Evolutionary conservation across 2,329 filamentous ascomycete genomes (phyloP).

Genomic region (Fusarium pseudocircinatum): DNA sequence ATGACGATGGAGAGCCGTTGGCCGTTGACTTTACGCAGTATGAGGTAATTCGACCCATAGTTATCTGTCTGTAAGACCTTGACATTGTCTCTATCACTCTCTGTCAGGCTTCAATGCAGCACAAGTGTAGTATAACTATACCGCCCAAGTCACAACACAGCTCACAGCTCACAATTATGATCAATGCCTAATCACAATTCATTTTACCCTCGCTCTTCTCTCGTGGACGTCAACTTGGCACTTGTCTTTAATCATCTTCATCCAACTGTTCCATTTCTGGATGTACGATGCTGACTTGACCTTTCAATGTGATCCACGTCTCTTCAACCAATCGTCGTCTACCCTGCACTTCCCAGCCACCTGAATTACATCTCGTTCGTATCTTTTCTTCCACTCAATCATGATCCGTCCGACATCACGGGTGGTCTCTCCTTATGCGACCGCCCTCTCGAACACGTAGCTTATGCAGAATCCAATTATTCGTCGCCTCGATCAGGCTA

Average conservation of each 20-base stretch:
- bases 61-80: neutral
- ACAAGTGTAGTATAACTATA: neutral
- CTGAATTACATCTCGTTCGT: constrained; percentile 35
- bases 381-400: constrained; percentile 32
- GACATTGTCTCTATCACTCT: neutral
- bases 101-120: constrained; percentile 11
- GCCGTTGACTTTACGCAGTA: neutral
- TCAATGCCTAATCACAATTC: neutral
- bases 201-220: neutral
- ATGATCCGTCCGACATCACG: constrained; percentile 23
- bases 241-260: neutral
- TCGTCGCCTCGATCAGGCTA: neutral
- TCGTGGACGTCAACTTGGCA: neutral
- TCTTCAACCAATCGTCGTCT: constrained; percentile 15
- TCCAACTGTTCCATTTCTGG: neutral
- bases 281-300: neutral
- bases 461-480: constrained; percentile 20
- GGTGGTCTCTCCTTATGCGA: constrained; percentile 41
- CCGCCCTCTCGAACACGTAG: constrained; percentile 34
- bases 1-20: neutral
- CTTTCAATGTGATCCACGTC: neutral
- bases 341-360: constrained; percentile 41
- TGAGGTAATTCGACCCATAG: constrained; percentile 1
- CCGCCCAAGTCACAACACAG: neutral
- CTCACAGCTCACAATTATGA: neutral